A percentile compares a stretch with the other conserved stretches of the same genome.
phyloP scores from a whole-genome alignment of 257 asterid species.

The Datura wrightii region DNA sequence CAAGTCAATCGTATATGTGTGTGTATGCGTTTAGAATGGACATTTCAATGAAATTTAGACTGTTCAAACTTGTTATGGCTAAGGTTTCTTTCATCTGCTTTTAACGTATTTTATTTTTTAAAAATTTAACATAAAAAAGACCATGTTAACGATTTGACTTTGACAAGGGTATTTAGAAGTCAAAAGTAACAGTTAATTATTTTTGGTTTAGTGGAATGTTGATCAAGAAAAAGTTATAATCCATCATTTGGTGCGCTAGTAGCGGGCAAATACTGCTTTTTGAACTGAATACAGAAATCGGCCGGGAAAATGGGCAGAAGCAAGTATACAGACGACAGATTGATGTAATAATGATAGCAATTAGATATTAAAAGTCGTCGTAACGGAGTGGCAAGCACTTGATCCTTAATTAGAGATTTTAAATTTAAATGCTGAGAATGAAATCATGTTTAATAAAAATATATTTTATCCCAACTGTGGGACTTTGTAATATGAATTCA shows the following conservation, averaged over 20 bases:
- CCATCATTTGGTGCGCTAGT: conserved; percentile 2
- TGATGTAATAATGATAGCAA: not conserved
- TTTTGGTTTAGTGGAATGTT: not conserved
- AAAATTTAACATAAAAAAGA: too few relatives aligned
- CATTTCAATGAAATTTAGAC: too few relatives aligned
- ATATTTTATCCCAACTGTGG: too few relatives aligned
- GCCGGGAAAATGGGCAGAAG: not conserved
- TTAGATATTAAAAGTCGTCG: not conserved
- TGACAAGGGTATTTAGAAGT: not conserved
- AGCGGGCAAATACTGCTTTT: not conserved
- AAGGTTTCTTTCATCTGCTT: too few relatives aligned
- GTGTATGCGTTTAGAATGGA: too few relatives aligned
- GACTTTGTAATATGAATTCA: too few relatives aligned
- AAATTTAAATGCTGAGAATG: fast-evolving
- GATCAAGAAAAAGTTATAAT: conserved; percentile 21
- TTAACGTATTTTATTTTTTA: too few relatives aligned
- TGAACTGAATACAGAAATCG: not conserved
- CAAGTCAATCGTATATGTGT: too few relatives aligned
- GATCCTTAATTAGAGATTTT: not conserved
- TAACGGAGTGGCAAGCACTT: not conserved
- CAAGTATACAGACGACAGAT: too few relatives aligned
- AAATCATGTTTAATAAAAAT: too few relatives aligned
- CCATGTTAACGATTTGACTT: not conserved
- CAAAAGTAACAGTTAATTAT: not conserved
- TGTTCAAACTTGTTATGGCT: too few relatives aligned